phyloP scores from a whole-genome alignment of 2,329 filamentous ascomycete species.

The Apiospora arundinis region DNA sequence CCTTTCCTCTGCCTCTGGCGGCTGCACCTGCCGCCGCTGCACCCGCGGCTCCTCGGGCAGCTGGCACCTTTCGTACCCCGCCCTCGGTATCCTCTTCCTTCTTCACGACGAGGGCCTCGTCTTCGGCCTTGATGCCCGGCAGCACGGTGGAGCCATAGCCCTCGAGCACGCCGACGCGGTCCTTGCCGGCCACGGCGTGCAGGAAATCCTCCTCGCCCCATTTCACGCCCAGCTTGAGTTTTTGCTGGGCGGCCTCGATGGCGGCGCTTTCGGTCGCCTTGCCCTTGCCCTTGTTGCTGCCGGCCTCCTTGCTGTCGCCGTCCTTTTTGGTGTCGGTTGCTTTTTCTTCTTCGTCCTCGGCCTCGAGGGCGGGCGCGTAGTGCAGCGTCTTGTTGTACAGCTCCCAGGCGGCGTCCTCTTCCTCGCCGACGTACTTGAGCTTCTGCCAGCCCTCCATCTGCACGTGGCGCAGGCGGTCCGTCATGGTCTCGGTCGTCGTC shows the following conservation, averaged over 20 bases:
- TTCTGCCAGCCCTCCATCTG: constrained; percentile 84
- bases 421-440: constrained; percentile 82
- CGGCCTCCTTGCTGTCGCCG: constrained; percentile 7
- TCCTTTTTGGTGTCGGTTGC: not conserved
- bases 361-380: constrained; percentile 41
- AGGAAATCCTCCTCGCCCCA: constrained; percentile 42
- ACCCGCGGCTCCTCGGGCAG: constrained; percentile 36
- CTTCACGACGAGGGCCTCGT: constrained; percentile 34
- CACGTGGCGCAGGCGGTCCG: constrained; percentile 75
- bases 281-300: constrained; percentile 32
- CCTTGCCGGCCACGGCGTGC: constrained; percentile 39
- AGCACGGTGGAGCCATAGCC: constrained; percentile 29
- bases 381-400: constrained; percentile 78
- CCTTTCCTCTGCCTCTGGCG: constrained; percentile 35
- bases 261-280: constrained; percentile 27
- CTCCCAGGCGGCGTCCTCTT: constrained; percentile 76
- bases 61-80: constrained; percentile 26
- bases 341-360: constrained; percentile 22
- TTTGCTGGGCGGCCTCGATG: constrained; percentile 24
- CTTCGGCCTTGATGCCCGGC: constrained; percentile 27
- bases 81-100: constrained; percentile 30
- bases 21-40: constrained; percentile 30
- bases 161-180: constrained; percentile 34
- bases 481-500: constrained; percentile 60
- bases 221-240: constrained; percentile 31